A percentile compares a stretch with the other conserved stretches of the same genome.
These are phyloP conservation scores for Nakazawaea holstii DNA, from an alignment of 805 yeast species.

Conservation along the genomic window DNA sequence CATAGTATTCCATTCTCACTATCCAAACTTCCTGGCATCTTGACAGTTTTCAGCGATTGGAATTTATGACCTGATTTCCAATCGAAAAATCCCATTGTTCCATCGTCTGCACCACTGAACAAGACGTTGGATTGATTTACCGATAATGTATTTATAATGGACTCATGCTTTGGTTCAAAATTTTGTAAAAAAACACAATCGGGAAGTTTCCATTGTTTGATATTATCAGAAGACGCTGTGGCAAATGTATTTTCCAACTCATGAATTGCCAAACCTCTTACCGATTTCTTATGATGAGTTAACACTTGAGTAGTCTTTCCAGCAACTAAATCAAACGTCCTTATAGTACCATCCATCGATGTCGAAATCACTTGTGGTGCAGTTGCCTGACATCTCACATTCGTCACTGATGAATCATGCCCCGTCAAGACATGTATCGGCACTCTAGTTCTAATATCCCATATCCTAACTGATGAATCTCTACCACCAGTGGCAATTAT, in stretches of 20 bases:
- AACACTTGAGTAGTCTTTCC: constrained; percentile 66
- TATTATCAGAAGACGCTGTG: constrained; percentile 75
- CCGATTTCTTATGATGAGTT: constrained; percentile 81
- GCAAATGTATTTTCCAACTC: constrained; percentile 70
- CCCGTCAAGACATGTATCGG: constrained; percentile 78
- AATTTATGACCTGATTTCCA: constrained; percentile 63
- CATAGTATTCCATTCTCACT: constrained; percentile 66
- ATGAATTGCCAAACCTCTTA: constrained; percentile 66
- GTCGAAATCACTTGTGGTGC: constrained; percentile 86
- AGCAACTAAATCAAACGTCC: constrained; percentile 87
- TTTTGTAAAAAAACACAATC: constrained; percentile 60
- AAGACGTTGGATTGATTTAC: constrained; percentile 57
- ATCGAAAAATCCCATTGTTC: constrained; percentile 71
- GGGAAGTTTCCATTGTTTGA: constrained; percentile 81
- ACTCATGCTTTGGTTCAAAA: constrained; percentile 35
- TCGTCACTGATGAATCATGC: constrained; percentile 70
- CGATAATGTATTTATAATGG: constrained; percentile 64
- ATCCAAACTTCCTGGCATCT: constrained; percentile 66
- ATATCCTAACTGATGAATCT: constrained; percentile 78
- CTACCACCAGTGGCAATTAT: constrained; percentile 83
- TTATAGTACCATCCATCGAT: constrained; percentile 78
- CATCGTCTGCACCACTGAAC: constrained; percentile 83
- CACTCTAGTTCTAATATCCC: constrained; percentile 85
- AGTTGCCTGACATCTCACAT: constrained; percentile 58
- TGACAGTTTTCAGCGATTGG: constrained; percentile 47